Conservation (phyloP, 192 early-diverging fungal species). For the Coemansia sp. region DNA sequence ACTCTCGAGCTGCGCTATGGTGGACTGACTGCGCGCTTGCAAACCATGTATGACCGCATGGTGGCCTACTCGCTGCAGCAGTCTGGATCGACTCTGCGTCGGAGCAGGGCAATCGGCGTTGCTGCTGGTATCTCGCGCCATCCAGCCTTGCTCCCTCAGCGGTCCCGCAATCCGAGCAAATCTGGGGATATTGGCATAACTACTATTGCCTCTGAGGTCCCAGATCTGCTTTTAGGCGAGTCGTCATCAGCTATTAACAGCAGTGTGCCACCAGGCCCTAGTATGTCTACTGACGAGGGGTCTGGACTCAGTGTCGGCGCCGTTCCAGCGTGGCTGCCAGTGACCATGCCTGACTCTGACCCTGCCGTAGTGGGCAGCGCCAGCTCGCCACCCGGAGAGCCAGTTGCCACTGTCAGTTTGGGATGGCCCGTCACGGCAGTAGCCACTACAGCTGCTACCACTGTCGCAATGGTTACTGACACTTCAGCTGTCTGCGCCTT, state of each 20-base stretch:
- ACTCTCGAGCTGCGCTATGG: slow-evolving; percentile 84
- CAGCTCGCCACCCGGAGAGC: not conserved
- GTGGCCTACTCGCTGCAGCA: slow-evolving; percentile 56
- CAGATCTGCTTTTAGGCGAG: no score
- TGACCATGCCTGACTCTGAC: slow-evolving; percentile 7
- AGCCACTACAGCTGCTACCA: slow-evolving; percentile 10
- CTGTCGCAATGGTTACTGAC: not conserved
- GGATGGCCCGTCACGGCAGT: slow-evolving; percentile 41
- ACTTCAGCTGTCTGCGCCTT: not conserved
- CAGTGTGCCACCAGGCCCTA: slow-evolving; percentile 28
- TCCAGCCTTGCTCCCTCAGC: slow-evolving; percentile 30
- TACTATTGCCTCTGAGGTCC: no score
- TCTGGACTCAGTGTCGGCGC: slow-evolving; percentile 38
- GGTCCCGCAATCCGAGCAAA: slow-evolving; percentile 32
- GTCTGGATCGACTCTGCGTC: slow-evolving; percentile 24
- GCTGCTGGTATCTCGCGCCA: slow-evolving; percentile 47
- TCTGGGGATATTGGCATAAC: not conserved
- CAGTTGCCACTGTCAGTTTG: slow-evolving; percentile 21
- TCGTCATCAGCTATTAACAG: not conserved
- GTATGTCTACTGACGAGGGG: slow-evolving; percentile 28
- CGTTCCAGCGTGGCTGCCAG: slow-evolving; percentile 35
- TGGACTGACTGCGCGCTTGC: slow-evolving; percentile 64
- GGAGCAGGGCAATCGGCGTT: slow-evolving; percentile 50
- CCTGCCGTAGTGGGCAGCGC: not conserved
- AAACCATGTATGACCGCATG: slow-evolving; percentile 71